Base-by-base conservation (phyloP, 352 stramenopile species). In the Globisporangium nunn region DNA sequence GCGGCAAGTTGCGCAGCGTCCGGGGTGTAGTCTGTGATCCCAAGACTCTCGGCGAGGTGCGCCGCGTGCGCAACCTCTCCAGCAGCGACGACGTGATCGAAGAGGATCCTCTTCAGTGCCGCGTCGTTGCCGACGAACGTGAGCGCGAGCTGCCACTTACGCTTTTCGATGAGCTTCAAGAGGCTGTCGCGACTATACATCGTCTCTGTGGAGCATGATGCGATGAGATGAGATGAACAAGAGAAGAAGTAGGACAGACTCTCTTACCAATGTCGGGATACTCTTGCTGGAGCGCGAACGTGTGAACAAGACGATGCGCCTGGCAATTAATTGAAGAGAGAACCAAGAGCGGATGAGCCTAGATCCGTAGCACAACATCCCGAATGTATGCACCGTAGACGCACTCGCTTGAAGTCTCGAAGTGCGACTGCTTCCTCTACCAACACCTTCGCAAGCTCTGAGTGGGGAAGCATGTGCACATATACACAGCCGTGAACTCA, bases 241-340 rank as follows among this genome's bases (percentile, higher is more conserved):
- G n/a, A n/a, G n/a, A n/a, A n/a, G n/a, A n/a, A n/a, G n/a, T n/a
- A n/a, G n/a, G n/a, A n/a, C n/a, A n/a, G n/a, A n/a, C n/a, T n/a
- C n/a, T n/a, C n/a, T n/a, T n/a, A 80, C 71, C 78, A 45, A 88
- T 75, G 37, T 85, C 71, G 17, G 78, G 75, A 49, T 76, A 88
- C 18, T 72, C 49, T 49, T 70, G 56, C 58, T 85, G 75, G 15
- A 87, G 58, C 40, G 59, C 57, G 49, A 81, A 76, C 39, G 68
- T 80, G 48, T 66, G 63, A 17, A 88, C 78, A 10, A 88, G 59
- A 18, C 74, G 74, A 66, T 88, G 72, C 0, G 78, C 78, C 78
- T 88, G 55, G 8, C 10, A 1, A 6, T 37, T 37, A 18, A n/a
- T n/a, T n/a, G n/a, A n/a, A n/a, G n/a, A n/a, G n/a, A n/a, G n/a